Base-by-base conservation (phyloP, 257 asterid genomes). In the Knoxia roxburghii region DNA sequence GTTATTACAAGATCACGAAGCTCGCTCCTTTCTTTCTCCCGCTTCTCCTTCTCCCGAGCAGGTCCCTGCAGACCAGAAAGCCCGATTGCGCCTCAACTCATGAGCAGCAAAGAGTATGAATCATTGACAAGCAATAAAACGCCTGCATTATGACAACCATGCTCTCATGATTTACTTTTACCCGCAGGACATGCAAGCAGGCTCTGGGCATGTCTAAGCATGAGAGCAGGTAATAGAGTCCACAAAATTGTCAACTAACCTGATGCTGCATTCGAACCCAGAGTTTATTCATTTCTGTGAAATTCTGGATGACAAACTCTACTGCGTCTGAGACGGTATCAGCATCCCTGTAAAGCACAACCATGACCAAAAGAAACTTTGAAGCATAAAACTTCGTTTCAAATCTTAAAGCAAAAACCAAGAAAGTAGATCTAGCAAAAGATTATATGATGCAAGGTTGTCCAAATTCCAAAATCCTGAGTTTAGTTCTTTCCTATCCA, bases 251-350 rank as follows among this genome's bases (percentile, higher is more conserved):
- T 74, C 72, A 78, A 77, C 90, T 79, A 76, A 94, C 99, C 98
- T 88, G 96, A 77, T 94, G 95, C 69, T 94, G 99, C 99, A 94
- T 94, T 77, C 98, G 86, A 76, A 94, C 99, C 99, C 99, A 94
- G 56, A 94, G 99, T 76, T 94, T 91, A 85, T 94, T 94, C 99
- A 94, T 94, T 85, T 94, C 99, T 9, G 98, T 91, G 82, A 94
- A 94, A 84, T 94, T 94, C 81, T 90, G 99, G 68, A 94, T 96
- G 60, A 94, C 98, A 79, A 94, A 94, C 77, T 94, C 99, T 52
- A 94, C 96, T 49, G 98, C 95, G 79, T 90, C 96, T 67, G 67
- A 76, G 64, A 87, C 91, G 6, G 98, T 89, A 75, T 94, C 95
- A 53, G 95, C 97, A 83, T 89, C 99, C 61, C 99, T 94, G 78